A percentile compares a stretch with the other conserved stretches of the same genome.
phyloP scores from a whole-genome alignment of 768 basidiomycete genomes.

The Lactarius sanguifluus region DNA sequence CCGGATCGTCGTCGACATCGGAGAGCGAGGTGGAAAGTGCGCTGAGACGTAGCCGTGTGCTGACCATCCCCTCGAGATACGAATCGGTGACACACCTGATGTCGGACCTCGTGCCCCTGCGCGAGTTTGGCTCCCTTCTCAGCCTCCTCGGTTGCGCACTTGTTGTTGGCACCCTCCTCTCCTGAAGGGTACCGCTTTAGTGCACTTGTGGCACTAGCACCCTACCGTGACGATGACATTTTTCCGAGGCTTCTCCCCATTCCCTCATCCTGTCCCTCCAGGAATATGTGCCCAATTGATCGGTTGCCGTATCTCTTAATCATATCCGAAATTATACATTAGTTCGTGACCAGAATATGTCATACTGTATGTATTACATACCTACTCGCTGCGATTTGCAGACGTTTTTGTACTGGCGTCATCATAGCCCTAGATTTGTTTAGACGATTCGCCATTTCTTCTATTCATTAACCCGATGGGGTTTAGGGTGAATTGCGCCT shows the following conservation, averaged over 20 bases:
- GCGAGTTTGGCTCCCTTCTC: constrained; percentile 28
- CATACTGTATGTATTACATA: constrained; percentile 19
- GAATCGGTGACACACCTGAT: constrained; percentile 21
- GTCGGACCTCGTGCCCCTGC: constrained; percentile 23
- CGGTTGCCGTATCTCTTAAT: background rate
- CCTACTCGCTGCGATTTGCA: background rate
- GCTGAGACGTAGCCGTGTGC: constrained; percentile 13
- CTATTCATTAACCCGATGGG: background rate
- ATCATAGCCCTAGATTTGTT: background rate
- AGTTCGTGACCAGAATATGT: constrained; percentile 7
- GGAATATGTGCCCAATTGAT: background rate
- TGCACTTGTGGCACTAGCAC: background rate
- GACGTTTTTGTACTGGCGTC: constrained; percentile 1
- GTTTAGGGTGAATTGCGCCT: background rate
- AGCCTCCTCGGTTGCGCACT: constrained; percentile 28
- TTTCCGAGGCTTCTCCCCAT: background rate
- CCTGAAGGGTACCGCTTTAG: constrained; percentile 11
- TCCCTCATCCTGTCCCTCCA: background rate
- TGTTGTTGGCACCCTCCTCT: constrained; percentile 28
- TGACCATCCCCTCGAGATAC: constrained; percentile 20
- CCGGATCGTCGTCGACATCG: constrained; percentile 24
- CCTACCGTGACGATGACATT: background rate
- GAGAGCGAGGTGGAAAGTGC: constrained; percentile 20
- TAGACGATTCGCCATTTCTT: background rate
- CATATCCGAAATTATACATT: background rate